Conservation (phyloP, 2,329 filamentous ascomycete species). For the Rhynchosporium agropyri region DNA sequence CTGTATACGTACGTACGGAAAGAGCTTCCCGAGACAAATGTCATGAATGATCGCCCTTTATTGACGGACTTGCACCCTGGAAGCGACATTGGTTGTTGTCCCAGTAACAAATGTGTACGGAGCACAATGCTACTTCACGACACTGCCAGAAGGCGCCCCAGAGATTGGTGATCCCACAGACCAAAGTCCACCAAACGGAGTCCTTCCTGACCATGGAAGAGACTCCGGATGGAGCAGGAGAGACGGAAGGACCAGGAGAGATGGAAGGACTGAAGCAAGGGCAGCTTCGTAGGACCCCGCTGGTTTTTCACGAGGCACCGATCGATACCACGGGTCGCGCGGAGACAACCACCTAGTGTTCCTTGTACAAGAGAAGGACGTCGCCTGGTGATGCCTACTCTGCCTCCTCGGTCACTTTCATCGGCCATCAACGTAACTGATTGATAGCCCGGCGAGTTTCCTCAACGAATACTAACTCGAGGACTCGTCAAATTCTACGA, state of each 20-base stretch:
- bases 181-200: constrained; percentile 7
- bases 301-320: neutral
- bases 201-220: constrained; percentile 1
- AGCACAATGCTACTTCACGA: neutral
- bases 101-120: neutral
- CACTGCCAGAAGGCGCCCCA: neutral
- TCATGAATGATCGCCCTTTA: neutral
- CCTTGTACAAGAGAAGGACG: neutral
- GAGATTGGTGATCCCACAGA: neutral
- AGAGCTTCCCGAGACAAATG: neutral
- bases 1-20: neutral
- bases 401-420: neutral
- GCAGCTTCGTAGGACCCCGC: neutral
- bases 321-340: neutral
- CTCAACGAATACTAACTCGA: neutral
- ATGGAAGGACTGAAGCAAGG: neutral
- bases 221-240: neutral
- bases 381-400: constrained; percentile 9
- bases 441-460: neutral
- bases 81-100: constrained; percentile 11
- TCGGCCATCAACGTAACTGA: constrained; percentile 10
- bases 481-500: neutral
- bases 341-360: neutral
- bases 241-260: neutral
- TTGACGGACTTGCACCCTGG: neutral